These are phyloP conservation scores for Solanum lycopersicoides DNA, from an alignment of 257 asterid genomes.

Conservation along the genomic window DNA sequence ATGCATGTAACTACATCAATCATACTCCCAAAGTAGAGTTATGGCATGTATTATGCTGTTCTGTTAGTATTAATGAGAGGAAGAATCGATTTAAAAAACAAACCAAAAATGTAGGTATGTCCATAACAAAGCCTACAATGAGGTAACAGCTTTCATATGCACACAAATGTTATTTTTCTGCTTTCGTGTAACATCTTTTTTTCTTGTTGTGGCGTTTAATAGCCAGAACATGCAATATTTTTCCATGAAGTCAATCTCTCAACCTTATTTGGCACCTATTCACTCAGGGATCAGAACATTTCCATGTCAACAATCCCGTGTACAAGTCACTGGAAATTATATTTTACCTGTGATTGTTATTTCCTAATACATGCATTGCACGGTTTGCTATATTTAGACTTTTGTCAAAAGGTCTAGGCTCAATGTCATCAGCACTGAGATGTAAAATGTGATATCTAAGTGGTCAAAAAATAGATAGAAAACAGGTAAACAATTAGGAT, in stretches of 20 bases:
- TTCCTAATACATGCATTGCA: background rate
- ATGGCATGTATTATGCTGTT: background rate
- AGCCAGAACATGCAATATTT: background rate
- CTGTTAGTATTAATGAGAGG: background rate
- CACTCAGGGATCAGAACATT: background rate
- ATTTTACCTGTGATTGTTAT: background rate
- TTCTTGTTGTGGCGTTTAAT: background rate
- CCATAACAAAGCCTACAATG: background rate
- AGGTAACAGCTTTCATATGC: background rate
- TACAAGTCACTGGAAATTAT: background rate
- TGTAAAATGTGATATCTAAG: background rate
- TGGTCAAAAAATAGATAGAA: background rate
- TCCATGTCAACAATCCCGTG: background rate
- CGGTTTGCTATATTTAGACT: background rate
- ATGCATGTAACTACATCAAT: background rate
- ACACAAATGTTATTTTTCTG: background rate
- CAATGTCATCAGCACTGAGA: background rate
- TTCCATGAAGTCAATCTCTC: background rate
- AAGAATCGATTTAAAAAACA: background rate
- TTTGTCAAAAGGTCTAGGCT: background rate
- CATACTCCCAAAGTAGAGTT: background rate
- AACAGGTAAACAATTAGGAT: background rate
- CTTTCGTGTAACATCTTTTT: background rate
- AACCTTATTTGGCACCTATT: background rate
- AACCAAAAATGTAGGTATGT: background rate